Conservation (phyloP, 75 land plant species). For the Selaginella tamariscina region DNA sequence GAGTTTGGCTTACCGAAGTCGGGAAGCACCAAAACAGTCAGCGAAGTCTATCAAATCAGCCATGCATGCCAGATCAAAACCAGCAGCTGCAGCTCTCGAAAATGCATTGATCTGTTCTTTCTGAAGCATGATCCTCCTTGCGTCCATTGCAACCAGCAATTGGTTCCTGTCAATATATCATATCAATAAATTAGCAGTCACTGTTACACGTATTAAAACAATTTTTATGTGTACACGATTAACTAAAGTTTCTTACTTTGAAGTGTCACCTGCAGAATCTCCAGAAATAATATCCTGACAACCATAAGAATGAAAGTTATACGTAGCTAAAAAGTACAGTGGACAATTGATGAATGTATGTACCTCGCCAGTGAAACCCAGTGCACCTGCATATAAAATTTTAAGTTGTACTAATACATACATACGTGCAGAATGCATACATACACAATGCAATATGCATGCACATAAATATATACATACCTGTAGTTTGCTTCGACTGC, state of each 20-base stretch:
- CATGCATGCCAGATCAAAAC: constrained; percentile 66
- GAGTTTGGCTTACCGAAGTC: constrained; percentile 42
- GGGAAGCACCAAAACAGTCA: constrained; percentile 70
- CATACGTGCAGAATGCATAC: too few relatives aligned
- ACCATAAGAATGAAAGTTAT: too few relatives aligned
- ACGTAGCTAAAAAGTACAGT: too few relatives aligned
- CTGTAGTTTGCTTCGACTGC: not conserved
- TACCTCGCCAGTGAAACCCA: too few relatives aligned
- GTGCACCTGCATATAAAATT: not conserved
- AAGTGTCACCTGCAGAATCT: constrained; percentile 1
- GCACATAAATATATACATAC: not conserved
- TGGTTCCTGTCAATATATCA: constrained; percentile 41
- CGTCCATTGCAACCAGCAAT: constrained; percentile 66
- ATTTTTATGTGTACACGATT: not conserved
- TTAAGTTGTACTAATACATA: too few relatives aligned
- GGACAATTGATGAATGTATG: too few relatives aligned
- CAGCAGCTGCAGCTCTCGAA: constrained; percentile 85
- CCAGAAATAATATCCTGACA: not conserved
- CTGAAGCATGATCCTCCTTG: constrained; percentile 48
- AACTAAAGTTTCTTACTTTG: not conserved
- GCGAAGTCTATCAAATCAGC: constrained; percentile 53
- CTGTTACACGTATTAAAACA: not conserved
- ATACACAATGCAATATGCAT: too few relatives aligned
- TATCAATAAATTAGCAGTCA: not conserved
- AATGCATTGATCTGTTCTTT: constrained; percentile 93